Evolutionary conservation across 495 filamentous ascomycete species (phyloP).

Genomic region (Aspergillus steynii): DNA sequence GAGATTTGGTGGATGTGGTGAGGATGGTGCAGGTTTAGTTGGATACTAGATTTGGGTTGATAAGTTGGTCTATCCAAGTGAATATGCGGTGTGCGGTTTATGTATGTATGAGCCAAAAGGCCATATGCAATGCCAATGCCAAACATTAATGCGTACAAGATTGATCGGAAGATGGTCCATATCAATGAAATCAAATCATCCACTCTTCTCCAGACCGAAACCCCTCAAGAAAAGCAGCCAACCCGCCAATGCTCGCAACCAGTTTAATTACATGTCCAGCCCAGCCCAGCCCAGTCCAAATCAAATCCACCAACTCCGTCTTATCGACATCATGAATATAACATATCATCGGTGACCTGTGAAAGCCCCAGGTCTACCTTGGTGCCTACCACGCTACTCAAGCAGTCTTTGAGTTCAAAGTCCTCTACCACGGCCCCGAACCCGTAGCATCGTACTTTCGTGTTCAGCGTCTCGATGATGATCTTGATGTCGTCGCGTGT

Average conservation of each 20-base stretch:
- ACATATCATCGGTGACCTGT: slow-evolving; percentile 33
- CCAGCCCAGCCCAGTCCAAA: slow-evolving; percentile 2
- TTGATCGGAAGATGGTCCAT: background rate
- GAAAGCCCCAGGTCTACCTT: slow-evolving; percentile 53
- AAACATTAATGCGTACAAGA: background rate
- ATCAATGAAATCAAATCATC: background rate
- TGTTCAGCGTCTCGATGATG: slow-evolving; percentile 69
- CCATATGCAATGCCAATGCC: too few species aligned
- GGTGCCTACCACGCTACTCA: slow-evolving; percentile 69
- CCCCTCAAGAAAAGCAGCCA: too few species aligned
- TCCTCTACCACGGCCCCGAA: slow-evolving; percentile 72
- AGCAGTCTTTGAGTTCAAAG: slow-evolving; percentile 85
- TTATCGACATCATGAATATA: slow-evolving; percentile 34
- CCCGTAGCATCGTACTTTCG: slow-evolving; percentile 91
- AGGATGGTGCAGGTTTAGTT: slow-evolving; percentile 8
- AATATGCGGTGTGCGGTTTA: too few species aligned
- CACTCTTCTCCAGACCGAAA: background rate
- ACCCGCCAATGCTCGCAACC: slow-evolving; percentile 12
- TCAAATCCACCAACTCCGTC: background rate
- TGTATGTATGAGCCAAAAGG: background rate
- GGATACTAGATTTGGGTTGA: slow-evolving; percentile 1
- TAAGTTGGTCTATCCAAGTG: too few species aligned
- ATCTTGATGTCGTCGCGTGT: slow-evolving; percentile 67
- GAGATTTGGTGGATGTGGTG: slow-evolving; percentile 8
- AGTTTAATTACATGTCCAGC: slow-evolving; percentile 15